Base-by-base conservation (phyloP, 2,329 filamentous ascomycete genomes). In the Neofusicoccum sp. region DNA sequence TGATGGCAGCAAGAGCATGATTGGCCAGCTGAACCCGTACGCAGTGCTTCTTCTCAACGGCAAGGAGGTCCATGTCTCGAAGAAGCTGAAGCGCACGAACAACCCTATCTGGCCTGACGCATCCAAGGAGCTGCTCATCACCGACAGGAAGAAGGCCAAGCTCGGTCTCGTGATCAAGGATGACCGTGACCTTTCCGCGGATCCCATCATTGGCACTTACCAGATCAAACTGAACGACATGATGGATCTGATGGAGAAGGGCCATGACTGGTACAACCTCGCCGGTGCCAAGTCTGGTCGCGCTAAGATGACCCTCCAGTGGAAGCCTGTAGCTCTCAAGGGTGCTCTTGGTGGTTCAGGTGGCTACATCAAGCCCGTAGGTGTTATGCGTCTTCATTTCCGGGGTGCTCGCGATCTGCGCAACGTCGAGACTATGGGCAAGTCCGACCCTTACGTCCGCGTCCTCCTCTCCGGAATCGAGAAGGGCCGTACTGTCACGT, bases 141-240 rank as follows among this genome's bases (percentile, higher is more conserved):
- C 93, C 0, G 93, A 99, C 74, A 89, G 91, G 66, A 96, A 93
- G 80, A 89, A 87, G 73, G 93, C 95, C 63, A 95, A 92, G 74
- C 84, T 99, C 59, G 96, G 94, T 62, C 81, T 99, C 62, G 91
- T 94, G 14, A 88, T 99, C 83, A 99, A 97, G 79, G 95, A 99
- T 73, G 94, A 98, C 69, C 89, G 94, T 66, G 94, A 97, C 61
- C 80, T 99, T 62, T 82, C 87, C 6, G 83, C 88, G 12, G 94
- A 99, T 75, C 93, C 92, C 54, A 85, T 94, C 37, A 80, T 99
- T 28, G 95, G 94, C 64, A 93, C 88, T 31, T 97, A 97, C 76
- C 93, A 98, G 76, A 96, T 99, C 78, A 96, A 93, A 78, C 83
- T 99, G 31, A 91, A 96, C 67, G 94, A 98, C 70, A 90, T 99